Evolutionary conservation across 73 alveolate genomes (phyloP).

Genomic region (Tetrahymena borealis): DNA sequence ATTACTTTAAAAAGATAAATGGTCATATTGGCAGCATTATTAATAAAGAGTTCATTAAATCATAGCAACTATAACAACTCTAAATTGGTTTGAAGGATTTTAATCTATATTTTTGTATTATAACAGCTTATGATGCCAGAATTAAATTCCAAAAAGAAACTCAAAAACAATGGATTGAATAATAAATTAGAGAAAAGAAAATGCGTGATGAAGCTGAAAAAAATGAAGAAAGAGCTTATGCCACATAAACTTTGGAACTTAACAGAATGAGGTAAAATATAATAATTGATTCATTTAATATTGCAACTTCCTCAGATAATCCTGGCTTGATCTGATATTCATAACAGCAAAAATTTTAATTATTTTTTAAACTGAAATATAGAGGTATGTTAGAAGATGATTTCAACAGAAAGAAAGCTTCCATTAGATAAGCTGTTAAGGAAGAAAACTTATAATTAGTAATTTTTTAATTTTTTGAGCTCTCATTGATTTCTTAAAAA

Average conservation of each 20-base stretch:
- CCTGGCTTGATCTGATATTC: too few relatives aligned
- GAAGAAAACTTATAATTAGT: background rate
- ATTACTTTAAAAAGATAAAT: background rate
- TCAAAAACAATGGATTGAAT: background rate
- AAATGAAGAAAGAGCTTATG: background rate
- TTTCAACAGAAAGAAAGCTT: background rate
- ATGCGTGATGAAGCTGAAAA: background rate
- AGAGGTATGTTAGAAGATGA: constrained; percentile 3
- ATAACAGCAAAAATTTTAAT: background rate
- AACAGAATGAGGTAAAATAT: background rate
- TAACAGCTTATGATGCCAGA: background rate
- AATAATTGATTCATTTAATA: background rate
- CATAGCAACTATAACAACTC: too few relatives aligned
- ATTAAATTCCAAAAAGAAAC: background rate
- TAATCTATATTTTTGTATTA: background rate
- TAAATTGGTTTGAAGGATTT: background rate
- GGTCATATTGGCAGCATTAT: too few relatives aligned
- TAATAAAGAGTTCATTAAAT: too few relatives aligned
- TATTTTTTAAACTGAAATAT: background rate
- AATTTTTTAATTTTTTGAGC: background rate
- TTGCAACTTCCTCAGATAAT: too few relatives aligned
- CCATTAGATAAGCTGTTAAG: background rate
- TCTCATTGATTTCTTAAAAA: background rate
- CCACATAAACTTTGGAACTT: background rate
- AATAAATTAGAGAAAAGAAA: background rate